These are phyloP conservation scores for Tolypocladium amazonense DNA, from an alignment of 2,329 filamentous ascomycete genomes.

Conservation along the genomic window DNA sequence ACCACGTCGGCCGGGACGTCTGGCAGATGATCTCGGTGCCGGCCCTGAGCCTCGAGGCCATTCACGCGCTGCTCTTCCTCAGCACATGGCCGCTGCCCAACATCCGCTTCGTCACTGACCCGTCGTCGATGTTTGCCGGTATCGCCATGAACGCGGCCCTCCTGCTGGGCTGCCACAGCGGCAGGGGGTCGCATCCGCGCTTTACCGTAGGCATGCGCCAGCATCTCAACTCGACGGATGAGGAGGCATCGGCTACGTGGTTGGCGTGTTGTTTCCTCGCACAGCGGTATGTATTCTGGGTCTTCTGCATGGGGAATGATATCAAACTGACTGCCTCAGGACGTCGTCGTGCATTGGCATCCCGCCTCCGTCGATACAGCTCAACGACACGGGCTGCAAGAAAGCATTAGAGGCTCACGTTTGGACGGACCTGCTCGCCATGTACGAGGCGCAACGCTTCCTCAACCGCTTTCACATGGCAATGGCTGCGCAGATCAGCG, in stretches of 20 bases:
- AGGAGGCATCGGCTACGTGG: conserved; percentile 44
- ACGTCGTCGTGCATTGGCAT: conserved; percentile 32
- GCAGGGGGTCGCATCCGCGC: conserved; percentile 37
- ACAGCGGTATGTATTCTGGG: conserved; percentile 27
- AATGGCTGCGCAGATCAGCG: conserved; percentile 35
- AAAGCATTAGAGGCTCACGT: conserved; percentile 27
- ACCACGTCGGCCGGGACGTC: conserved; percentile 35
- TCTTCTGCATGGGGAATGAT: background rate
- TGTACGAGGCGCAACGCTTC: conserved; percentile 40
- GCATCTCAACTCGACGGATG: conserved; percentile 33
- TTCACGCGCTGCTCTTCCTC: conserved; percentile 41
- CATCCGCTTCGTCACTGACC: conserved; percentile 40
- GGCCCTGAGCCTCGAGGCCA: conserved; percentile 33
- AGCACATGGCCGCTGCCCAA: conserved; percentile 41
- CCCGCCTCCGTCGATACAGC: conserved; percentile 39
- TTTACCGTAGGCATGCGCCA: conserved; percentile 33
- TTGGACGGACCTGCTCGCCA: conserved; percentile 29
- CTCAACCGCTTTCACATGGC: conserved; percentile 37
- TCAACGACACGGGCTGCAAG: conserved; percentile 33
- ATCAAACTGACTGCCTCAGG: conserved; percentile 9
- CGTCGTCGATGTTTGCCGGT: conserved; percentile 34
- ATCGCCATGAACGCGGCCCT: conserved; percentile 37
- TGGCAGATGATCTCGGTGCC: conserved; percentile 30
- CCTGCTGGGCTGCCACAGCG: conserved; percentile 40
- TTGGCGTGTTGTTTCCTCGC: conserved; percentile 40